These are phyloP conservation scores for Wickerhamiella hasegawae DNA, from an alignment of 805 yeast species.

Conservation along the genomic window DNA sequence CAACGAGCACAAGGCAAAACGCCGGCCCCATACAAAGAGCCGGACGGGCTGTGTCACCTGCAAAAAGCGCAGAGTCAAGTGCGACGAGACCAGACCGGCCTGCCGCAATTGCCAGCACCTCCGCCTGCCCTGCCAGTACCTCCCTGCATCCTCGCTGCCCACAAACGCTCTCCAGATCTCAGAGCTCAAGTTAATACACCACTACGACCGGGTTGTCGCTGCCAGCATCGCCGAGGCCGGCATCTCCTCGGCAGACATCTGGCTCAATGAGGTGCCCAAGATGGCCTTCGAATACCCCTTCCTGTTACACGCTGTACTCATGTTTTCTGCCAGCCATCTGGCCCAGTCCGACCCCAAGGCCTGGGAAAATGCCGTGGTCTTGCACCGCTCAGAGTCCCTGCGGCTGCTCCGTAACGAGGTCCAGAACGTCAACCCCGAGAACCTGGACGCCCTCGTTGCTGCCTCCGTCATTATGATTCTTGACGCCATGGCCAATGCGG, in stretches of 20 bases:
- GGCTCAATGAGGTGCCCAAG: slow-evolving; percentile 80
- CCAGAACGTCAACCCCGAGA: slow-evolving; percentile 61
- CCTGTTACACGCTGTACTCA: slow-evolving; percentile 80
- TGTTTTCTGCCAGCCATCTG: slow-evolving; percentile 84
- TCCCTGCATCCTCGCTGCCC: slow-evolving; percentile 19
- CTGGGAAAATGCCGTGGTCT: slow-evolving; percentile 34
- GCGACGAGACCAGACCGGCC: slow-evolving; percentile 72
- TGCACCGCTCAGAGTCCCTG: slow-evolving; percentile 78
- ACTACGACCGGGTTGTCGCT: slow-evolving; percentile 72
- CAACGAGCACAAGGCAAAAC: slow-evolving; percentile 25
- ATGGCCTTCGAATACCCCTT: slow-evolving; percentile 79
- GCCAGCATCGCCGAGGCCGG: slow-evolving; percentile 83
- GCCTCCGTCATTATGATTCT: slow-evolving; percentile 76
- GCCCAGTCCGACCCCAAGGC: slow-evolving; percentile 50
- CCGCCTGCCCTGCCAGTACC: slow-evolving; percentile 62
- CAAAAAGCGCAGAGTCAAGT: slow-evolving; percentile 76
- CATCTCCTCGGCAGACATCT: slow-evolving; percentile 66
- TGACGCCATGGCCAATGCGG: slow-evolving; percentile 89
- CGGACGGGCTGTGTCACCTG: slow-evolving; percentile 83
- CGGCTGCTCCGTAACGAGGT: slow-evolving; percentile 73
- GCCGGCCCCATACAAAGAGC: slow-evolving; percentile 81
- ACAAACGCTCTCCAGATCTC: slow-evolving; percentile 38
- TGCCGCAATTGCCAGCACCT: slow-evolving; percentile 69
- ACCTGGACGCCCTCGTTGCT: slow-evolving; percentile 78
- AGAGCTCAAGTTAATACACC: slow-evolving; percentile 72